These are phyloP conservation scores for Przewalskia tangutica DNA, from an alignment of 257 asterid genomes.

Conservation along the genomic window DNA sequence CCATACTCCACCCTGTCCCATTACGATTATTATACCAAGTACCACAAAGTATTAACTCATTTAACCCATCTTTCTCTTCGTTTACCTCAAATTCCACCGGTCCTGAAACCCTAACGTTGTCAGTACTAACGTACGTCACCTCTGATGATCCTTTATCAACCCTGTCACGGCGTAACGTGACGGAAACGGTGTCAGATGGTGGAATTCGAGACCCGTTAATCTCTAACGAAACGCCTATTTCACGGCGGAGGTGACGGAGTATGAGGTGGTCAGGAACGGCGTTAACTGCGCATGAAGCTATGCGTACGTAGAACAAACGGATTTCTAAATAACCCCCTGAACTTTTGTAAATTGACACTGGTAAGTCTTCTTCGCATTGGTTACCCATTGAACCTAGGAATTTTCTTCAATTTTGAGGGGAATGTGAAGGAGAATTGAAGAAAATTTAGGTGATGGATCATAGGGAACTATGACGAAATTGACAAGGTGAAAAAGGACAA, in stretches of 20 bases:
- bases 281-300: slow-evolving; percentile 40
- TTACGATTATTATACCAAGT: slow-evolving; percentile 36
- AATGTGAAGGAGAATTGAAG: not conserved
- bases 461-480: not conserved
- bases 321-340: slow-evolving; percentile 59
- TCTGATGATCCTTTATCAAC: slow-evolving; percentile 56
- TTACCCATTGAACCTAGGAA: slow-evolving; percentile 32
- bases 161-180: slow-evolving; percentile 54
- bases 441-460: not conserved
- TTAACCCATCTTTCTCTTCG: slow-evolving; percentile 21
- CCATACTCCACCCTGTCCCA: slow-evolving; percentile 62
- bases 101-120: slow-evolving; percentile 57
- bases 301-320: slow-evolving; percentile 53
- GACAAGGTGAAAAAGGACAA: not conserved
- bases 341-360: slow-evolving; percentile 29
- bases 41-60: slow-evolving; percentile 58
- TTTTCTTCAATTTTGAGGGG: not conserved
- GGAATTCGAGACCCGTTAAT: slow-evolving; percentile 51
- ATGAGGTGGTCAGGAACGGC: slow-evolving; percentile 38
- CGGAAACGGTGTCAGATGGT: slow-evolving; percentile 34
- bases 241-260: slow-evolving; percentile 51
- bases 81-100: slow-evolving; percentile 66
- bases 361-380: slow-evolving; percentile 27
- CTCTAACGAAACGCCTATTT: slow-evolving; percentile 41
- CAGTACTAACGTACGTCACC: slow-evolving; percentile 73